phyloP scores from a whole-genome alignment of 768 basidiomycete species.

The Phaeotremella fagi region DNA sequence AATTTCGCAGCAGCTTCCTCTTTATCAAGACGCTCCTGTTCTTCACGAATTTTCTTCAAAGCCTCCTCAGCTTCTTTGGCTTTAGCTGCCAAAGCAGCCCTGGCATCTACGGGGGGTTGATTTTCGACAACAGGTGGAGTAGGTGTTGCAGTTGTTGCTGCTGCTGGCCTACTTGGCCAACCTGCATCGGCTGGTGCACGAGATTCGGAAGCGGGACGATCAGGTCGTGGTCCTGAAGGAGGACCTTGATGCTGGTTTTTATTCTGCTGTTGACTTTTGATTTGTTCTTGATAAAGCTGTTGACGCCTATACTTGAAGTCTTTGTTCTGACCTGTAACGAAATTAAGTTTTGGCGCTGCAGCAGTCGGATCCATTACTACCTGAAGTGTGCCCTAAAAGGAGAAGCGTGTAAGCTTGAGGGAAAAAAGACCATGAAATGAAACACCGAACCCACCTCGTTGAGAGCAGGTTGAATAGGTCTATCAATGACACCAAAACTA shows the following conservation, averaged over 20 bases:
- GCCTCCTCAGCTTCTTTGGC: constrained; percentile 6
- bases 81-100: constrained; percentile 8
- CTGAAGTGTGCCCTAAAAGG: too few species aligned
- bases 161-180: not conserved
- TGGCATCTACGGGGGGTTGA: not conserved
- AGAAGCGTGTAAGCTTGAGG: too few species aligned
- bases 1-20: not conserved
- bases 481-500: not conserved
- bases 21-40: constrained; percentile 6
- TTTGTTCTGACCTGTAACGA: not conserved
- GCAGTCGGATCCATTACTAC: not conserved
- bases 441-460: too few species aligned
- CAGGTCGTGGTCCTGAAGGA: not conserved
- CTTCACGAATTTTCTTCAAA: constrained; percentile 7
- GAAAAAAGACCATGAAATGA: too few species aligned
- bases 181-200: not conserved
- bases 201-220: not conserved
- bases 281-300: not conserved
- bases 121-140: not conserved
- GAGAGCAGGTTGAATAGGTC: too few species aligned
- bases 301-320: not conserved
- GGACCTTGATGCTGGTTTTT: too few species aligned
- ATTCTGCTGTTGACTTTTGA: too few species aligned
- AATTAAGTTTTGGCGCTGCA: not conserved
- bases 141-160: not conserved